Percentiles rank a stretch among this genome's conserved stretches.
These are phyloP conservation scores for Rosa hybrid DNA, from an alignment of 331 rosid genomes.

Conservation along the genomic window DNA sequence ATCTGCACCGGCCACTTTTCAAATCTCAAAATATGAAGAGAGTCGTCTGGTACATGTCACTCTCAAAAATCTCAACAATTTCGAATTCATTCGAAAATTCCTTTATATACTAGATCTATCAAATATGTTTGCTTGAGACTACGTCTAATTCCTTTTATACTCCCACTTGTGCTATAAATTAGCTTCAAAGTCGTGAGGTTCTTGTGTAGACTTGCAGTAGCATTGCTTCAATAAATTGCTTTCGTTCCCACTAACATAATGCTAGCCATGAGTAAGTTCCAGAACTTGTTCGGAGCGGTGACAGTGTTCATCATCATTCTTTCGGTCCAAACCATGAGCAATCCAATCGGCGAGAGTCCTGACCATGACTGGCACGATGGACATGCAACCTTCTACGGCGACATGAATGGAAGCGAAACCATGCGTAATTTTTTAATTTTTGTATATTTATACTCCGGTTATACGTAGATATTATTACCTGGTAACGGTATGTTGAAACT, in stretches of 20 bases:
- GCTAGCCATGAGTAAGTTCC: constrained; percentile 17
- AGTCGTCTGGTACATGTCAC: background rate
- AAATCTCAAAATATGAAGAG: too few relatives aligned
- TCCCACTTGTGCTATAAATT: background rate
- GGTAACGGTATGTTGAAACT: background rate
- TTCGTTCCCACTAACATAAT: background rate
- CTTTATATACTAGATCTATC: background rate
- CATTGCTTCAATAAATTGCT: background rate
- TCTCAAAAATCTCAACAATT: background rate
- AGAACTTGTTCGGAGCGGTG: background rate
- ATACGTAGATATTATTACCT: background rate
- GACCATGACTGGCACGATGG: background rate
- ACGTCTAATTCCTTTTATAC: background rate
- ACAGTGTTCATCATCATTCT: constrained; percentile 19
- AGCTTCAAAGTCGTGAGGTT: background rate
- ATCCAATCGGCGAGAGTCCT: background rate
- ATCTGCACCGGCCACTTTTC: too few relatives aligned
- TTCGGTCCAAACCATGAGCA: constrained; percentile 18
- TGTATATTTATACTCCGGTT: background rate
- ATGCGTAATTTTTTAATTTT: constrained; percentile 51
- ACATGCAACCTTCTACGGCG: constrained; percentile 85
- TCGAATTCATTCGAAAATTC: background rate
- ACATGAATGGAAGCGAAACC: constrained; percentile 49
- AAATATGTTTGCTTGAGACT: background rate
- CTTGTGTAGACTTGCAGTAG: background rate